Conservation (phyloP, 2,329 filamentous ascomycete species). For the Nemania sp. region DNA sequence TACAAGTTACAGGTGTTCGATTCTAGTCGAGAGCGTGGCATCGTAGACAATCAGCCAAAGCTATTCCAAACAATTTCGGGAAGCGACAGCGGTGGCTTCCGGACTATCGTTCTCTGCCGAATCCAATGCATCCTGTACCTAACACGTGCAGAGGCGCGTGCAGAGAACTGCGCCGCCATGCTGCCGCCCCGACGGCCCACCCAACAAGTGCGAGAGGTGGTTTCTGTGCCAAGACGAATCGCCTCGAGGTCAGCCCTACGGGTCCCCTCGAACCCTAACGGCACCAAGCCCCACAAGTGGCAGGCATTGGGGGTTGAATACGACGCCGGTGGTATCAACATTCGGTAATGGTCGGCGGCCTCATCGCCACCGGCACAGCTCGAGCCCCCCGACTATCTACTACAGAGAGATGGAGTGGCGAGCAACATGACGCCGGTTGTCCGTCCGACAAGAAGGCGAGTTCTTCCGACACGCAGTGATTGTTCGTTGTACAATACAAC, state of each 20-base stretch:
- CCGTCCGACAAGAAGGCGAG: not conserved
- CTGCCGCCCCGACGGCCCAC: constrained; percentile 4
- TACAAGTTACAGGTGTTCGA: not conserved
- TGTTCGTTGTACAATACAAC: not conserved
- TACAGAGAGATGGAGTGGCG: constrained; percentile 3
- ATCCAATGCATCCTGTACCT: constrained; percentile 5
- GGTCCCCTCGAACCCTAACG: constrained; percentile 2
- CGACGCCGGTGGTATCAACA: constrained; percentile 2
- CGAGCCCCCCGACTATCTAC: not conserved
- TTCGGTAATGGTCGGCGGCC: constrained; percentile 18
- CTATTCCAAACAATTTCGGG: not conserved
- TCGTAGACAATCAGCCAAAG: no score
- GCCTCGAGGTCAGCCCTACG: constrained; percentile 27
- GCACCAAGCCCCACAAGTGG: constrained; percentile 6
- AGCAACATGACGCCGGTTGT: not conserved
- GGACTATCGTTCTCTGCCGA: constrained; percentile 9
- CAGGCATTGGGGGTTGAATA: constrained; percentile 6
- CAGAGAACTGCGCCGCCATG: constrained; percentile 17
- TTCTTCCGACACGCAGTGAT: not conserved
- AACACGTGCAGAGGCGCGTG: not conserved
- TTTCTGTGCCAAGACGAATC: not conserved
- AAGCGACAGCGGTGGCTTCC: not conserved
- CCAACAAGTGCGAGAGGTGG: constrained; percentile 4
- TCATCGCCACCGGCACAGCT: constrained; percentile 12
- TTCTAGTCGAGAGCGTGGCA: not conserved